Evolutionary conservation across 148 eudicot genomes (phyloP), one percentile per base, ranked within the genome.

Genomic region (Heliosperma pusillum): DNA sequence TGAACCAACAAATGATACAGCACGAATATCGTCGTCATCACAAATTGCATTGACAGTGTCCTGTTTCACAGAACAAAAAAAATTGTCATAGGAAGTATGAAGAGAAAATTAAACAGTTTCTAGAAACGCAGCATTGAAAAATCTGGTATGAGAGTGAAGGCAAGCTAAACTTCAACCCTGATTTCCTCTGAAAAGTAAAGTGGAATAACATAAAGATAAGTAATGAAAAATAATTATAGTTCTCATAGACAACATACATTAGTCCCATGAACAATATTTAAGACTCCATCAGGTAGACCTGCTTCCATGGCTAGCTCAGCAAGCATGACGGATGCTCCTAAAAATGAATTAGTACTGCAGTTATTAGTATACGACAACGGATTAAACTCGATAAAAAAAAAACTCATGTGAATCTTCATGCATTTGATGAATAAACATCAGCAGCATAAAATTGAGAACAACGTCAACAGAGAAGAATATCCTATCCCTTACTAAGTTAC

Each of bases 291-390:
- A 58, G 99, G 99, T 68, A 95, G 84, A 82, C 99, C 99, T 81
- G 99, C 99, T 85, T 95, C 99, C 92, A 86, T 87, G 16, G 99
- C 99, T 78, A 95, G 82, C 87, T 95, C 90, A 17, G 99, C 97
- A 66, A 95, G 94, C 83, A 92, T 79, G 72, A 95, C 80, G 29
- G 96, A 90, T 60, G 99, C 97, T 75, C 99, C 99, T 95, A 20
- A 52, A 77, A 56, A 29, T 53, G 33, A 70, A n/a, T 47, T 73
- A 73, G 27, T 44, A 44, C 61, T 61, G 24, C 16, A 47, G 53
- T 17, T 29, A 24, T 74, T n/a, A 76, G 33, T 69, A 29, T 45
- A 17, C 17, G 25, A 52, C 65, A 42, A 74, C 71, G 24, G 30
- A n/a, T 50, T 33, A 52, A 69, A 67, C 33, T 25, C 22, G 22